Percentiles rank a stretch among this genome's conserved stretches.
phyloP scores from a whole-genome alignment of 805 yeast species.

The Candida xiaguanensis region DNA sequence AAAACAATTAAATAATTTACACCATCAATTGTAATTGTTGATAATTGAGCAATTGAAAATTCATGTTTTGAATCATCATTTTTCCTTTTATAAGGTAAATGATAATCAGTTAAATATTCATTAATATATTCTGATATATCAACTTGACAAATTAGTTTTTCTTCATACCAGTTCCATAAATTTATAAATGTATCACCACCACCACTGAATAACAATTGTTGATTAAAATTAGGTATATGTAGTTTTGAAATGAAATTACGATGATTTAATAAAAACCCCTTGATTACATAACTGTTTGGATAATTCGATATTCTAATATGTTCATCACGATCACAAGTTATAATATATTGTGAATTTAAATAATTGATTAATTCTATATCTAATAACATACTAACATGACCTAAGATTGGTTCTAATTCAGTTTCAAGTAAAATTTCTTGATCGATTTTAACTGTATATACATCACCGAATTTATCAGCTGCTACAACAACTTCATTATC shows the following conservation, averaged over 20 bases:
- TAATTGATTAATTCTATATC: constrained; percentile 48
- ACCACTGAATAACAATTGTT: constrained; percentile 61
- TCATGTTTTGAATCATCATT: constrained; percentile 35
- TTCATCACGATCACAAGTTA: constrained; percentile 93
- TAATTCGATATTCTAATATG: constrained; percentile 82
- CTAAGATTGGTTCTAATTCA: constrained; percentile 63
- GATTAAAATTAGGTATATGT: constrained; percentile 50
- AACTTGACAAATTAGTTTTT: constrained; percentile 44
- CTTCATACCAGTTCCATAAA: constrained; percentile 74
- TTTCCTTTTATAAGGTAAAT: constrained; percentile 58
- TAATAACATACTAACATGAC: constrained; percentile 97
- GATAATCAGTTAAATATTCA: constrained; percentile 49
- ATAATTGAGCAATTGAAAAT: constrained; percentile 24
- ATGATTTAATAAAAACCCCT: constrained; percentile 85
- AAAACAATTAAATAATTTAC: constrained; percentile 35
- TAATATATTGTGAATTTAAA: constrained; percentile 47
- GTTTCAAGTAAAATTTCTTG: constrained; percentile 46
- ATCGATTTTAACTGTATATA: constrained; percentile 55
- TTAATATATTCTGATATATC: constrained; percentile 40
- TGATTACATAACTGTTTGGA: constrained; percentile 75
- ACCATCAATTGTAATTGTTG: constrained; percentile 3
- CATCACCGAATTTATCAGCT: constrained; percentile 97
- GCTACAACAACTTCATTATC: constrained; percentile 51
- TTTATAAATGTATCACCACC: constrained; percentile 84
- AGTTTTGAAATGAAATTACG: constrained; percentile 73